phyloP scores from a whole-genome alignment of 805 yeast species.

The Wickerhamomyces rabaulensis region DNA sequence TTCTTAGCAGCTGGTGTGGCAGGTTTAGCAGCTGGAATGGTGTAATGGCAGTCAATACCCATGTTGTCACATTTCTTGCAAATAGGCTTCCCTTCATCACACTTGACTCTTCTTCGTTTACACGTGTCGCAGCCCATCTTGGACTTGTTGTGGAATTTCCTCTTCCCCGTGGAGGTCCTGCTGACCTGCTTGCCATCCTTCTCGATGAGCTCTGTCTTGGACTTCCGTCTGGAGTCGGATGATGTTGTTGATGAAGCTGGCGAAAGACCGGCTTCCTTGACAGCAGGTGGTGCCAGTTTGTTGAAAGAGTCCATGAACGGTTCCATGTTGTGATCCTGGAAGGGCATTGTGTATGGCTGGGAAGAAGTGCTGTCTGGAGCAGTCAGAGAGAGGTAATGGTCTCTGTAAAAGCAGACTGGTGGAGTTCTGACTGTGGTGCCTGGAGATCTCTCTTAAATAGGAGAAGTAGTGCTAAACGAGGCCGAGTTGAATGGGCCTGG shows the following conservation, averaged over 20 bases:
- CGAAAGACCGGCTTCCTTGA: neutral
- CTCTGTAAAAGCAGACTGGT: neutral
- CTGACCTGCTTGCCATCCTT: constrained; percentile 35
- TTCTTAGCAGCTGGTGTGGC: neutral
- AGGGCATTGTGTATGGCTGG: constrained; percentile 1
- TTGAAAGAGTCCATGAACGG: constrained; percentile 10
- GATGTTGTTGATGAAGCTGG: constrained; percentile 2
- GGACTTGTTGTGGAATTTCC: constrained; percentile 86
- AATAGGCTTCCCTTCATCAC: constrained; percentile 80
- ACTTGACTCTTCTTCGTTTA: constrained; percentile 83
- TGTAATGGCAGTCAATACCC: constrained; percentile 72
- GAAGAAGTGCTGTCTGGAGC: neutral
- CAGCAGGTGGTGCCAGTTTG: neutral
- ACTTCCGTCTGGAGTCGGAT: neutral
- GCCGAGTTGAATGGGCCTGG: constrained; percentile 17
- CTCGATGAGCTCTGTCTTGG: constrained; percentile 22
- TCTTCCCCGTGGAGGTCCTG: constrained; percentile 55
- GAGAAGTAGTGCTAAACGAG: neutral
- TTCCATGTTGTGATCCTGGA: constrained; percentile 6
- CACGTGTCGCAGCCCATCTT: constrained; percentile 88
- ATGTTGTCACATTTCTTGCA: constrained; percentile 78
- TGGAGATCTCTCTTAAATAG: neutral
- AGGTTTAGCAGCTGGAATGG: constrained; percentile 14
- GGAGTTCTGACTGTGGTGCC: neutral
- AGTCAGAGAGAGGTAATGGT: neutral